Evolutionary conservation across 139 green algal genomes (phyloP), one percentile per base, ranked within the genome.

Genomic region (Yamagishiella unicocca): DNA sequence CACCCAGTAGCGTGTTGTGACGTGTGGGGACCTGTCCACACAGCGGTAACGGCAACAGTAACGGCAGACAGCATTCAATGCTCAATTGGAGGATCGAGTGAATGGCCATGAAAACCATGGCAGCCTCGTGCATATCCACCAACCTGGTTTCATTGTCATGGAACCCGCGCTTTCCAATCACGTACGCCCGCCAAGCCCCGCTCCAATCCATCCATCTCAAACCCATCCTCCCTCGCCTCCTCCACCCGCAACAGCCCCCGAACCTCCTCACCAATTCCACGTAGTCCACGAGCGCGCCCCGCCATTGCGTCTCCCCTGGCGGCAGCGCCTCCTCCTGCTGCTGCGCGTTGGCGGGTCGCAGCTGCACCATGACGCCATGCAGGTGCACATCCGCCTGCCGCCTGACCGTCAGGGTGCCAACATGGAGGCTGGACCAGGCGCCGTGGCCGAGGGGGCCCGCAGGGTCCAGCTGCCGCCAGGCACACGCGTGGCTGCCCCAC

Each of bases 241-340:
- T 38, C 31, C 31, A 45, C 33, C 3, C 66, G 14, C 73, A 27
- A 45, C 25, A 22, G 29, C 45, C 45, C 45, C 6, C 19, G 35
- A 45, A n/a, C 45, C 29, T 55, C 19, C 77, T 25, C 62, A 85
- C 79, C 79, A 85, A 42, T 61, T 85, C 79, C 61, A 85, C 79
- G n/a, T 85, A 85, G 79, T 85, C 79, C 40, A 85, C 58, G 40
- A 85, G 42, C 40, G n/a, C 61, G 5, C 79, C 79, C n/a, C 79
- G 79, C 79, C 79, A 85, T 17, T 42, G 42, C 2, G 29, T 33
- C 79, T 73, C 79, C 9, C 79, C 79, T 0, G 61, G 29, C 19
- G 79, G 79, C 61, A 85, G 42, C 14, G 61, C 77, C 55, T 9
- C 25, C 55, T 50, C 61, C 61, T 40, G 22, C 79, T 62, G 40